A percentile compares a stretch with the other conserved stretches of the same genome.
Conservation (phyloP, 768 basidiomycete species). For the Hypholoma sublateritium region DNA sequence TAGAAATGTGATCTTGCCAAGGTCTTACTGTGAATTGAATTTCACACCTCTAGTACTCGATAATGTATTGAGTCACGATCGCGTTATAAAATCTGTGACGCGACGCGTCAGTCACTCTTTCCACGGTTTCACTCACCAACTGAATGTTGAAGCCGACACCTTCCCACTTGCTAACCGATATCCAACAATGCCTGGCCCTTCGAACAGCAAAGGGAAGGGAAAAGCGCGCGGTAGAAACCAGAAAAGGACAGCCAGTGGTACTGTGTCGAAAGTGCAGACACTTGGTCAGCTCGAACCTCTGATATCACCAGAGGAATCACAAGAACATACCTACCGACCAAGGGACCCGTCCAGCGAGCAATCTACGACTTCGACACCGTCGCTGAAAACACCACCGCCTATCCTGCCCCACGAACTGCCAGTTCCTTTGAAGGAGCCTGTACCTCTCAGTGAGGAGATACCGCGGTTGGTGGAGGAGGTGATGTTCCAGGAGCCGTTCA, state of each 20-base stretch:
- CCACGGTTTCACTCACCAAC: neutral
- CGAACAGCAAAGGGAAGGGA: slow-evolving; percentile 46
- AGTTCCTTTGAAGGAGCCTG: slow-evolving; percentile 1
- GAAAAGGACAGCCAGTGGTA: slow-evolving; percentile 1
- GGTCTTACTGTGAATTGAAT: neutral
- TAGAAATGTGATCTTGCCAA: neutral
- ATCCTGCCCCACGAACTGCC: neutral
- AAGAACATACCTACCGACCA: neutral
- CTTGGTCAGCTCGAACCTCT: neutral
- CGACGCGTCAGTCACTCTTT: neutral
- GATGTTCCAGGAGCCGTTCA: slow-evolving; percentile 52
- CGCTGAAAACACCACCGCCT: slow-evolving; percentile 17
- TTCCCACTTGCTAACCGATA: neutral
- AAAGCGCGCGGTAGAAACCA: slow-evolving; percentile 9
- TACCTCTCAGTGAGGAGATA: slow-evolving; percentile 7
- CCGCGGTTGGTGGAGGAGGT: slow-evolving; percentile 18
- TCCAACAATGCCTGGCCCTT: slow-evolving; percentile 58
- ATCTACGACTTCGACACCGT: slow-evolving; percentile 18
- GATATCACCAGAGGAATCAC: neutral
- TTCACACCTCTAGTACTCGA: too few relatives aligned
- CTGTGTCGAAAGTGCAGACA: neutral
- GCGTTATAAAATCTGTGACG: neutral
- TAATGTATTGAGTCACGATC: neutral
- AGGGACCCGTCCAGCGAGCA: slow-evolving; percentile 14
- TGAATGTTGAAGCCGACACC: neutral